These are phyloP conservation scores for Cyclaneusma minus DNA, from an alignment of 2,329 filamentous ascomycete genomes.

Conservation along the genomic window DNA sequence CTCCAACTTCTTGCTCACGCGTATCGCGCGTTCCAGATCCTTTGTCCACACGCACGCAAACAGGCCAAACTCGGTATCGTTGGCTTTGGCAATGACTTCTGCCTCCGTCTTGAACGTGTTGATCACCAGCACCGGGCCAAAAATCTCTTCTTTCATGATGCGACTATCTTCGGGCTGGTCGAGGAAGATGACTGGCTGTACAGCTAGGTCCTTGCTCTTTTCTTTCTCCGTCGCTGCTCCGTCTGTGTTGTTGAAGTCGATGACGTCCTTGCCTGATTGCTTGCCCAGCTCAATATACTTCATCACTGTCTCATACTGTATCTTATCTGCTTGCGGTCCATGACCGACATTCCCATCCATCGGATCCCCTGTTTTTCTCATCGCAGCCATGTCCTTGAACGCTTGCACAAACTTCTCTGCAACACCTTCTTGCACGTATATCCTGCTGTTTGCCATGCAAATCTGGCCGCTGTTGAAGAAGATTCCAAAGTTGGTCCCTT, in stretches of 20 bases:
- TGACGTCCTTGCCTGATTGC: slow-evolving; percentile 20
- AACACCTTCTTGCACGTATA: slow-evolving; percentile 40
- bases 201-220: slow-evolving; percentile 44
- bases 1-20: slow-evolving; percentile 43
- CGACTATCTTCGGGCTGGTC: slow-evolving; percentile 50
- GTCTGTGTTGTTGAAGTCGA: slow-evolving; percentile 27
- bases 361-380: slow-evolving; percentile 24
- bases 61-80: slow-evolving; percentile 46
- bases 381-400: slow-evolving; percentile 19
- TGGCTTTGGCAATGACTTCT: slow-evolving; percentile 38
- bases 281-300: slow-evolving; percentile 25
- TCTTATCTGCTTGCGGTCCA: slow-evolving; percentile 27
- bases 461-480: slow-evolving; percentile 45
- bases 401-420: slow-evolving; percentile 23
- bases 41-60: slow-evolving; percentile 49
- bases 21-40: slow-evolving; percentile 47
- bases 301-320: slow-evolving; percentile 26
- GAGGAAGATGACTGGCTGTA: slow-evolving; percentile 53
- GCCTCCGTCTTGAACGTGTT: slow-evolving; percentile 52
- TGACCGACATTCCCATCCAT: slow-evolving; percentile 26
- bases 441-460: slow-evolving; percentile 41
- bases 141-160: slow-evolving; percentile 56
- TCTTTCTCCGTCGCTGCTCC: slow-evolving; percentile 15
- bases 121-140: slow-evolving; percentile 51
- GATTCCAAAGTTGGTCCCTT: slow-evolving; percentile 30